Conservation (phyloP, 2,329 filamentous ascomycete species). For the Stemphylium beticola region DNA sequence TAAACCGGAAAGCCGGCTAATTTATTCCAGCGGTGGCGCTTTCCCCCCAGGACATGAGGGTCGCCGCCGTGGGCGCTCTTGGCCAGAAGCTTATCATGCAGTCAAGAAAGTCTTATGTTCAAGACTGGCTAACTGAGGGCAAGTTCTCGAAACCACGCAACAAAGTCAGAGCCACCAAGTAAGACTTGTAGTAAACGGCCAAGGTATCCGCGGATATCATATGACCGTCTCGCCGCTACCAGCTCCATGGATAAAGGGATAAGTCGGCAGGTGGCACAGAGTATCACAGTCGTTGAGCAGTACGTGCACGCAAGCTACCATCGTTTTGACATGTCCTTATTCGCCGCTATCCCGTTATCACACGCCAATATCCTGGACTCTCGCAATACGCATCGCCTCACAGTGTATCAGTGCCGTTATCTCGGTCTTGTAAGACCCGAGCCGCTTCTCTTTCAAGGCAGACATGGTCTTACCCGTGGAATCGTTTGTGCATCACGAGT, state of each 20-base stretch:
- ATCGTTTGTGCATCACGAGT: background rate
- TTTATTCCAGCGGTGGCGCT: background rate
- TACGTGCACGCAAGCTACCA: background rate
- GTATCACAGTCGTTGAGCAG: background rate
- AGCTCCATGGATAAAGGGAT: background rate
- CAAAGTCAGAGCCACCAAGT: background rate
- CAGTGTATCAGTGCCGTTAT: background rate
- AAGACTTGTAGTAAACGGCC: background rate
- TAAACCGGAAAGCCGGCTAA: background rate
- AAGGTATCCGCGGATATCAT: background rate
- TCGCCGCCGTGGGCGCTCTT: background rate
- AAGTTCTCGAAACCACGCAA: background rate
- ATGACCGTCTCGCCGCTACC: background rate
- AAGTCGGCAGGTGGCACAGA: background rate
- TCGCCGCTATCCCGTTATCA: background rate
- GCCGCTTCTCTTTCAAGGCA: background rate
- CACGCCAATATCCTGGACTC: background rate
- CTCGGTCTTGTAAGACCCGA: background rate
- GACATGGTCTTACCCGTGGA: background rate
- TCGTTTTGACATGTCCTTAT: background rate
- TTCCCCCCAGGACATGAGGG: too few relatives aligned
- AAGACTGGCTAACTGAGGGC: background rate
- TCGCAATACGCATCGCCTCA: background rate
- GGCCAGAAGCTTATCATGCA: conserved; percentile 8
- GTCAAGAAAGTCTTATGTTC: conserved; percentile 10